A percentile compares a stretch with the other conserved stretches of the same genome.
Conservation (phyloP, 2,329 filamentous ascomycete genomes). For the Cercospora sesami region DNA sequence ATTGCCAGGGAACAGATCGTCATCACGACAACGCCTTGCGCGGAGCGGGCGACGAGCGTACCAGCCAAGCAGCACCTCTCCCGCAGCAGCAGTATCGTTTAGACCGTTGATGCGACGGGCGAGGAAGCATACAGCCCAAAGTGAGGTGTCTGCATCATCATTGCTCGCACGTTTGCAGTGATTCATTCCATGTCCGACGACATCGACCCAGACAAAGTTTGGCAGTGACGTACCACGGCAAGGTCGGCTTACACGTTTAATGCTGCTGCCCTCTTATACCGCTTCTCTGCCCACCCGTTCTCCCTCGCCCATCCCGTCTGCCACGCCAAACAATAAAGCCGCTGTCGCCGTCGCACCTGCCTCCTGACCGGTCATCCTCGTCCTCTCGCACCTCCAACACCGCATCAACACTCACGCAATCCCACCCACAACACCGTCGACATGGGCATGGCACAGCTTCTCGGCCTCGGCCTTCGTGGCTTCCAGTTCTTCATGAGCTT, state of each 20-base stretch:
- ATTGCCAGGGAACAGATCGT: background rate
- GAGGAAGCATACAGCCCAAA: background rate
- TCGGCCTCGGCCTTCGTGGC: slow-evolving; percentile 34
- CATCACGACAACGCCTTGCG: slow-evolving; percentile 4
- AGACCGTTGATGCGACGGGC: slow-evolving; percentile 32
- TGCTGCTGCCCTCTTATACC: background rate
- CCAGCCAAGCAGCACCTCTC: background rate
- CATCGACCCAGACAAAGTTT: background rate
- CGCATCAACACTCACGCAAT: background rate
- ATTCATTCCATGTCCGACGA: background rate
- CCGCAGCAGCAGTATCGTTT: slow-evolving; percentile 21
- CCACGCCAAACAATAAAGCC: background rate
- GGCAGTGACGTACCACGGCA: background rate
- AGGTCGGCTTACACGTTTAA: background rate
- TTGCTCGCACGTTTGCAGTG: slow-evolving; percentile 3
- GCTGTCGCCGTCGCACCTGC: background rate
- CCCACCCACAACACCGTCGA: background rate
- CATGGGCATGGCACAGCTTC: slow-evolving; percentile 26
- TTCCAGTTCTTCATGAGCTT: slow-evolving; percentile 60
- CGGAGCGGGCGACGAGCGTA: background rate
- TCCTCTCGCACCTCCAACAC: background rate
- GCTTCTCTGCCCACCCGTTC: background rate
- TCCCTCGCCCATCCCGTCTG: background rate
- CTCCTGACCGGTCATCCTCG: background rate
- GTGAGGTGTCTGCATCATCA: slow-evolving; percentile 1